Conservation (phyloP, 2,329 filamentous ascomycete species). For the Fusarium goolgardi region DNA sequence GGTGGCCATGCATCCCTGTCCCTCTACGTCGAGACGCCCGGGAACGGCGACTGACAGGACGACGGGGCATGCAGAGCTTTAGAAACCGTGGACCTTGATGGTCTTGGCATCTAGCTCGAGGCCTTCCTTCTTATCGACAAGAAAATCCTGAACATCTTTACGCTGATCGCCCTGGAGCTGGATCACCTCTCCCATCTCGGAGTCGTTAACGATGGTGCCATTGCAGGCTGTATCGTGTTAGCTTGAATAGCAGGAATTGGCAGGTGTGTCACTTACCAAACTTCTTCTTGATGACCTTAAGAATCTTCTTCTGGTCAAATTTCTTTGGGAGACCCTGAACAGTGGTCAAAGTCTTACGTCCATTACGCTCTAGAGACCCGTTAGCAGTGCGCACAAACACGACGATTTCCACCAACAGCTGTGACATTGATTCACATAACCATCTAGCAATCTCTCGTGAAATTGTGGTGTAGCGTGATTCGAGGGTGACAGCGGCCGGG, state of each 20-base stretch:
- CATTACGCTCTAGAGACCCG: constrained; percentile 87
- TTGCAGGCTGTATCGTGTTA: constrained; percentile 79
- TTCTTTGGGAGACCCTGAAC: constrained; percentile 99
- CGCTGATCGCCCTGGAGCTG: constrained; percentile 99
- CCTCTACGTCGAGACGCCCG: constrained; percentile 50
- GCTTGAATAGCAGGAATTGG: neutral
- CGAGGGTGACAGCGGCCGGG: constrained; percentile 10
- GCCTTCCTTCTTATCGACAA: constrained; percentile 94
- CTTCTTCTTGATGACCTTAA: constrained; percentile 99
- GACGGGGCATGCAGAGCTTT: constrained; percentile 56
- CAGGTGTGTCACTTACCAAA: constrained; percentile 74
- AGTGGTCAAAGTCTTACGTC: constrained; percentile 99
- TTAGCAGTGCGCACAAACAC: constrained; percentile 17
- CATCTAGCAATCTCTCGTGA: constrained; percentile 24
- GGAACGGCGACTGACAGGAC: constrained; percentile 52
- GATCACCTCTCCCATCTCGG: constrained; percentile 98
- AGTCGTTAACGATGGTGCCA: constrained; percentile 98
- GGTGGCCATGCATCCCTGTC: constrained; percentile 50
- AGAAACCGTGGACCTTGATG: constrained; percentile 83
- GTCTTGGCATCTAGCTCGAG: constrained; percentile 94
- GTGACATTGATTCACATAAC: constrained; percentile 6
- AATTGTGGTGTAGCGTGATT: constrained; percentile 22
- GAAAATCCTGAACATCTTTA: constrained; percentile 98
- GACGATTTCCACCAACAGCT: neutral
- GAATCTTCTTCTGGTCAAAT: constrained; percentile 99